Evolutionary conservation across 352 stramenopile species (phyloP).

Genomic region (Hyaloperonospora brassicae): DNA sequence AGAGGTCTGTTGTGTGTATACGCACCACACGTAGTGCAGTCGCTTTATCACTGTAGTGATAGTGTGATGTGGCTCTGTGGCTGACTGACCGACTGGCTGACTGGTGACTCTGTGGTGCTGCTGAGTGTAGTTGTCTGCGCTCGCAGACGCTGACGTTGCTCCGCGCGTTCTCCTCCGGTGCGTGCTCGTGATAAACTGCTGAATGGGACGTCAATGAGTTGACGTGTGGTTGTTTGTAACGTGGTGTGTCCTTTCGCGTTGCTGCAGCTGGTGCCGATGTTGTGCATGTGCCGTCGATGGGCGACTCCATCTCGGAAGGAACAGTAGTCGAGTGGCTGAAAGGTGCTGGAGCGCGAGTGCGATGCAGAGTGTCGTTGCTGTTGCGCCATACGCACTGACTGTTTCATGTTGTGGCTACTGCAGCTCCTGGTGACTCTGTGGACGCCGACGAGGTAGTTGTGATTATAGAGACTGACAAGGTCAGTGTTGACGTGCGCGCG

Average conservation of each 20-base stretch:
- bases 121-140: slow-evolving; percentile 18
- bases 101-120: too few relatives aligned
- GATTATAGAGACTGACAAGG: slow-evolving; percentile 98
- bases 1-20: slow-evolving; percentile 16
- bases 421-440: slow-evolving; percentile 88
- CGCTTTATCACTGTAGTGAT: too few relatives aligned
- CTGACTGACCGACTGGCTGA: too few relatives aligned
- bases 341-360: slow-evolving; percentile 19
- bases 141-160: slow-evolving; percentile 17
- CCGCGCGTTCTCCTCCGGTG: slow-evolving; percentile 47
- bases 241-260: not conserved
- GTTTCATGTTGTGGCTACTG: not conserved
- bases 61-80: too few relatives aligned
- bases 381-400: not conserved
- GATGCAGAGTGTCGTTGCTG: not conserved
- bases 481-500: slow-evolving; percentile 89
- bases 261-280: slow-evolving; percentile 32
- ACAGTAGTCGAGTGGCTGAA: slow-evolving; percentile 96
- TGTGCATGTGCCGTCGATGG: slow-evolving; percentile 83
- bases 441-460: slow-evolving; percentile 95
- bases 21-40: not conserved
- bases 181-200: not conserved
- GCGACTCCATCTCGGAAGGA: slow-evolving; percentile 97
- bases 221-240: not conserved
- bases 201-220: not conserved